Evolutionary conservation across 2,329 filamentous ascomycete species (phyloP).

Genomic region (Purpureocillium takamizusanense): DNA sequence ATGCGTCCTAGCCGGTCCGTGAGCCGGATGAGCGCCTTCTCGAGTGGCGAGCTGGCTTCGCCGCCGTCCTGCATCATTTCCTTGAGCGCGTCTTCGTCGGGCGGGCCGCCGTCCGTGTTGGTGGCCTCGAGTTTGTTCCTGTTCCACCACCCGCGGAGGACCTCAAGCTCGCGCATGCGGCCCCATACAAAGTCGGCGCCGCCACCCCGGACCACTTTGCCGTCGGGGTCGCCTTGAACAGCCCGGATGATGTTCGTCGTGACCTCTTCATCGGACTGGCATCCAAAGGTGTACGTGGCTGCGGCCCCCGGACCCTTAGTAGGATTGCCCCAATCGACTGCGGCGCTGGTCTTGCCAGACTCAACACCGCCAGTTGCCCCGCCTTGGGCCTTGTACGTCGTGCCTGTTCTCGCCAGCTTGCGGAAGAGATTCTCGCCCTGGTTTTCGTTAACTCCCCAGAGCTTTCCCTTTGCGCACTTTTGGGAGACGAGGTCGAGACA

Average conservation of each 20-base stretch:
- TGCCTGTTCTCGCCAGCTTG: conserved; percentile 58
- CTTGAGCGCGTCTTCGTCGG: conserved; percentile 10
- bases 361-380: conserved; percentile 48
- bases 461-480: conserved; percentile 87
- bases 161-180: conserved; percentile 56
- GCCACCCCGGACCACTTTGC: conserved; percentile 45
- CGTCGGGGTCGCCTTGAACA: conserved; percentile 48
- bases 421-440: conserved; percentile 85
- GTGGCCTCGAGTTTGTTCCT: conserved; percentile 36
- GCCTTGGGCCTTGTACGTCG: conserved; percentile 52
- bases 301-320: conserved; percentile 46
- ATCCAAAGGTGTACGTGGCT: conserved; percentile 47
- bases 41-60: conserved; percentile 23
- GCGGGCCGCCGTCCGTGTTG: conserved; percentile 24
- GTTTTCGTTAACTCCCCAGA: conserved; percentile 73
- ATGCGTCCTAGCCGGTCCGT: conserved; percentile 43
- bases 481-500: conserved; percentile 89
- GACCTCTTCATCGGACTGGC: conserved; percentile 51
- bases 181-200: conserved; percentile 61
- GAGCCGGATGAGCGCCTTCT: conserved; percentile 35
- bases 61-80: neutral
- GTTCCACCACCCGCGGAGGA: conserved; percentile 60
- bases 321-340: conserved; percentile 86
- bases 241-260: conserved; percentile 46
- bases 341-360: conserved; percentile 56